Conservation (phyloP, 345 rosid species). For the Linum lewisii region DNA sequence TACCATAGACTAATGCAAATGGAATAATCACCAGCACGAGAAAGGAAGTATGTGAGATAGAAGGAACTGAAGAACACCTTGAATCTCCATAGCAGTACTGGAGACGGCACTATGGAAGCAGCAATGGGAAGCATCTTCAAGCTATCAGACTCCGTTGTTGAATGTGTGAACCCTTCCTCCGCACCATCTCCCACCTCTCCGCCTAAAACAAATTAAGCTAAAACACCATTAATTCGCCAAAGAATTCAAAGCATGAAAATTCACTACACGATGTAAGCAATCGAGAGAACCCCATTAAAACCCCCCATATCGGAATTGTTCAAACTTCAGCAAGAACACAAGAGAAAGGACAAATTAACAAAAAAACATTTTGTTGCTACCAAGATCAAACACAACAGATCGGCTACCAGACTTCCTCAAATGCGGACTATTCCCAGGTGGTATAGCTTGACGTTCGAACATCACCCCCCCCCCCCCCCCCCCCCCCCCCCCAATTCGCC, state of each 20-base stretch:
- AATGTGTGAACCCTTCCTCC: slow-evolving; percentile 40
- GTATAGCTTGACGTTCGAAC: slow-evolving; percentile 56
- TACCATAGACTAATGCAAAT: too few species aligned
- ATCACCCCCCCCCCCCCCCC: slow-evolving; percentile 14
- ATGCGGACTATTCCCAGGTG: slow-evolving; percentile 57
- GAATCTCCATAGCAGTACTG: slow-evolving; percentile 62
- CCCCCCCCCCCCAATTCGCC: not conserved
- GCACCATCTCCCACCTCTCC: slow-evolving; percentile 42
- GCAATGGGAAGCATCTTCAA: slow-evolving; percentile 34
- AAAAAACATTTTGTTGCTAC: slow-evolving; percentile 23
- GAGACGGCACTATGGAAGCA: slow-evolving; percentile 55
- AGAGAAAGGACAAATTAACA: not conserved
- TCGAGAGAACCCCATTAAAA: slow-evolving; percentile 1
- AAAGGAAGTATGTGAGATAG: not conserved
- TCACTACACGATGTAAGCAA: not conserved
- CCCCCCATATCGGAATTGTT: not conserved
- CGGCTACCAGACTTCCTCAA: slow-evolving; percentile 85
- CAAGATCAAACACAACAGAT: slow-evolving; percentile 50
- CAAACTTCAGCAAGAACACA: too few species aligned
- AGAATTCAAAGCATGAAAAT: not conserved
- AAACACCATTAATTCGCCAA: slow-evolving; percentile 7
- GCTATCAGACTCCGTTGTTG: slow-evolving; percentile 32
- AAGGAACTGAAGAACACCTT: slow-evolving; percentile 39
- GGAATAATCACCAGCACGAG: not conserved
- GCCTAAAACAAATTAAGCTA: slow-evolving; percentile 23